A percentile compares a stretch with the other conserved stretches of the same genome.
phyloP scores from a whole-genome alignment of 768 basidiomycete species.

The Amanita thiersii region DNA sequence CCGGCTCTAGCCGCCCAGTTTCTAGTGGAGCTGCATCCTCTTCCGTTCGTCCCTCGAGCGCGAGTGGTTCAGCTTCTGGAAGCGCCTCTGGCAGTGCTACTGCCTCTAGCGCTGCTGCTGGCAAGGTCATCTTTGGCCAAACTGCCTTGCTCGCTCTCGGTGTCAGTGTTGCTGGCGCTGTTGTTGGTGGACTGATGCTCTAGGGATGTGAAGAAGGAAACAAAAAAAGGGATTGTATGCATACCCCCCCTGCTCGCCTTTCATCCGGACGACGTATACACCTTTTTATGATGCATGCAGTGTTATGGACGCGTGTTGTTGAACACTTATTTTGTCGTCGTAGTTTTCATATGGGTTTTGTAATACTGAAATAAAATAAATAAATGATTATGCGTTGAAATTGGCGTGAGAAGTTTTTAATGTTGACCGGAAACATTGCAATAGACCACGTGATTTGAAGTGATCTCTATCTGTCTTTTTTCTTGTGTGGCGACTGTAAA shows the following conservation, averaged over 20 bases:
- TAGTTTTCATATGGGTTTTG: not conserved
- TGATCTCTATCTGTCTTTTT: not conserved
- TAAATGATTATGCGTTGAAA: not conserved
- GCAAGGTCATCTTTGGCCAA: not conserved
- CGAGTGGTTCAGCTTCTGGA: too few relatives aligned
- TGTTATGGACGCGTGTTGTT: not conserved
- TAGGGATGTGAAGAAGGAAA: too few relatives aligned
- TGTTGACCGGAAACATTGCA: not conserved
- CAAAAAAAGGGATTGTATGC: not conserved
- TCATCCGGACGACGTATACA: not conserved
- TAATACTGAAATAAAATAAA: not conserved
- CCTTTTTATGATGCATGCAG: not conserved
- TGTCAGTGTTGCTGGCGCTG: not conserved
- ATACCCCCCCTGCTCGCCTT: not conserved
- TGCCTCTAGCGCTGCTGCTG: not conserved
- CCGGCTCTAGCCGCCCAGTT: not conserved
- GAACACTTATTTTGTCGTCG: not conserved
- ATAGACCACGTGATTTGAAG: not conserved
- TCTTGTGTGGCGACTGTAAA: conserved; percentile 10
- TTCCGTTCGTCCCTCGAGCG: not conserved
- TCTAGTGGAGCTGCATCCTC: not conserved
- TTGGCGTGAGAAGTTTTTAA: not conserved
- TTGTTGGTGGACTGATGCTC: conserved; percentile 4
- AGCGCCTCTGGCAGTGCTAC: not conserved
- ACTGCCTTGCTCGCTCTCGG: not conserved